Percentiles rank a stretch among this genome's conserved stretches.
Evolutionary conservation across 1,139 yeast genomes (phyloP).

Genomic region (Blastobotrys elegans): DNA sequence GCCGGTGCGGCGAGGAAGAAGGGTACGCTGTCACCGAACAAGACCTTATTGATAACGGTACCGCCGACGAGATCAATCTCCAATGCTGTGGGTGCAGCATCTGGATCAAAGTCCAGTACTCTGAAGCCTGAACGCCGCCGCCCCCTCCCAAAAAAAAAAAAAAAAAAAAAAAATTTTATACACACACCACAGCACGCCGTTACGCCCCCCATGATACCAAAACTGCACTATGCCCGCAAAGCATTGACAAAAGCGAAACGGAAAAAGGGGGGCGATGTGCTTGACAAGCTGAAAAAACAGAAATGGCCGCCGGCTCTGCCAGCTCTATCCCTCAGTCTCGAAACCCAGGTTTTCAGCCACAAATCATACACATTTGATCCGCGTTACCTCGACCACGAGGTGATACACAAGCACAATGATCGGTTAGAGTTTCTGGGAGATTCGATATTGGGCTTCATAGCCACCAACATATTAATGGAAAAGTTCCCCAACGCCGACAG

Average conservation of each 20-base stretch:
- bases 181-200: neutral
- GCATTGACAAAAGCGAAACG: constrained; percentile 1
- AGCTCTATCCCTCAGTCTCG: neutral
- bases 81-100: constrained; percentile 80
- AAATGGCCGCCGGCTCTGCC: constrained; percentile 12
- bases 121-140: constrained; percentile 37
- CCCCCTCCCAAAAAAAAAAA: neutral
- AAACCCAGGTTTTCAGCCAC: constrained; percentile 4
- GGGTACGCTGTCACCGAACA: constrained; percentile 58
- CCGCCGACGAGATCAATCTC: constrained; percentile 59
- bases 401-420: neutral
- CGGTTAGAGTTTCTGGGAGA: constrained; percentile 9
- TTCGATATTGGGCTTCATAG: constrained; percentile 2
- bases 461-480: constrained; percentile 2
- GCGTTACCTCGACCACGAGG: neutral
- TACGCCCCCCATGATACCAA: neutral
- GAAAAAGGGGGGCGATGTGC: neutral
- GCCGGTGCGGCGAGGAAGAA: constrained; percentile 58
- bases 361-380: constrained; percentile 1
- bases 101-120: constrained; percentile 73
- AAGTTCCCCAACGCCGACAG: constrained; percentile 2
- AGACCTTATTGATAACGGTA: constrained; percentile 51
- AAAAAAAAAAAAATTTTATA: neutral
- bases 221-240: neutral
- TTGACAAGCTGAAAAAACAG: neutral